Conservation (phyloP, 2,329 filamentous ascomycete species). For the Zopfia rhizophila region DNA sequence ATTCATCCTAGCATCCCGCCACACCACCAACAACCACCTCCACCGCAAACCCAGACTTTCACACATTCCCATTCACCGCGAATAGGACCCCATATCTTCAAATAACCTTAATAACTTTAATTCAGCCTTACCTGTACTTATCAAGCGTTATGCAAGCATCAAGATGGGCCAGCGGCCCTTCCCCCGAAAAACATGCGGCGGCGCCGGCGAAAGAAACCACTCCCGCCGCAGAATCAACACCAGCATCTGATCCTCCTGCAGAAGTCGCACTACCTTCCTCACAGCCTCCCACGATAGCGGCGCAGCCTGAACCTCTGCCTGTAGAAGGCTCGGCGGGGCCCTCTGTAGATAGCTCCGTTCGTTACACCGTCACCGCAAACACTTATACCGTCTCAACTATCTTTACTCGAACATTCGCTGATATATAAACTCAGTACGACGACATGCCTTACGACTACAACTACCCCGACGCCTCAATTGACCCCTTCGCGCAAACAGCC, state of each 20-base stretch:
- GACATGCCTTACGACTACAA: slow-evolving; percentile 38
- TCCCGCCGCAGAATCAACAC: slow-evolving; percentile 8
- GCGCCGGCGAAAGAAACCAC: slow-evolving; percentile 19
- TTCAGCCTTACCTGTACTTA: neutral
- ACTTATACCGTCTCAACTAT: too few relatives aligned
- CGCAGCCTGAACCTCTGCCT: slow-evolving; percentile 1
- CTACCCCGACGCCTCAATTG: slow-evolving; percentile 44
- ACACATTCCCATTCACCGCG: neutral
- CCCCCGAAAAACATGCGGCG: slow-evolving; percentile 28
- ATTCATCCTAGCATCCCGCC: too few relatives aligned
- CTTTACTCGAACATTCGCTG: too few relatives aligned
- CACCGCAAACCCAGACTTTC: slow-evolving; percentile 5
- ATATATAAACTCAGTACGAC: too few relatives aligned
- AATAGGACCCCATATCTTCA: slow-evolving; percentile 7
- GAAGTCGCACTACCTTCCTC: slow-evolving; percentile 6
- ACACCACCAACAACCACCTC: too few relatives aligned
- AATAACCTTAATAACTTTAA: slow-evolving; percentile 1
- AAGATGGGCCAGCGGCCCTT: too few relatives aligned
- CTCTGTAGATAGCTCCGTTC: too few relatives aligned
- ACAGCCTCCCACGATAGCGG: slow-evolving; percentile 1
- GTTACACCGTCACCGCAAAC: too few relatives aligned
- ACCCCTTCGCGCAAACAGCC: slow-evolving; percentile 62
- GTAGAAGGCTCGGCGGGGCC: slow-evolving; percentile 1
- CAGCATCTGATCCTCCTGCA: slow-evolving; percentile 2
- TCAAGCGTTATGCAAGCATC: slow-evolving; percentile 40